phyloP scores from a whole-genome alignment of 495 filamentous ascomycete genomes.

The Oidiodendron maius region DNA sequence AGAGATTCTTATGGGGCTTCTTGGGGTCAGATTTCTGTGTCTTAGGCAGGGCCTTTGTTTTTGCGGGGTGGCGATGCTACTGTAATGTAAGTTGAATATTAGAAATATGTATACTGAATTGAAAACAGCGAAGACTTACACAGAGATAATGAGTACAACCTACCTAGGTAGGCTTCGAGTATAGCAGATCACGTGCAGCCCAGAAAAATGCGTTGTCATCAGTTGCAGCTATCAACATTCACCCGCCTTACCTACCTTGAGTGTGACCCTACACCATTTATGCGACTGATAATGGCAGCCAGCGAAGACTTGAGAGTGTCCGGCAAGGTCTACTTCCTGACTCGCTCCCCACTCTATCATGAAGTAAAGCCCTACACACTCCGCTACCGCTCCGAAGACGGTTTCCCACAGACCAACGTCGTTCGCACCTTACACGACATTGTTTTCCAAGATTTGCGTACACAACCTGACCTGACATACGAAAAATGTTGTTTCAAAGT shows the following conservation, averaged over 20 bases:
- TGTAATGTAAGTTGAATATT: not conserved
- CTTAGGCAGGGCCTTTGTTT: not conserved
- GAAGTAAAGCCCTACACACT: constrained; percentile 3
- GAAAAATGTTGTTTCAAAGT: not conserved
- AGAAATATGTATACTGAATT: not conserved
- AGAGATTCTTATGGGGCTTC: not conserved
- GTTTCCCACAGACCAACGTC: constrained; percentile 1
- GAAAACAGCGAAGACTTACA: not conserved
- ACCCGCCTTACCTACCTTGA: not conserved
- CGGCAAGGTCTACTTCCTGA: constrained; percentile 1
- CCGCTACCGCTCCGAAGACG: not conserved
- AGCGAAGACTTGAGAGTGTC: not conserved
- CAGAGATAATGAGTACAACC: not conserved
- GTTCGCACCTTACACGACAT: not conserved
- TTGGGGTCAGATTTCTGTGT: not conserved
- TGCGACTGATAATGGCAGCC: not conserved
- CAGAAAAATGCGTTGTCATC: not conserved
- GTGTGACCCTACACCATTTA: not conserved
- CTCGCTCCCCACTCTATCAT: not conserved
- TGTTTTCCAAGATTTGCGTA: not conserved
- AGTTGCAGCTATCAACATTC: not conserved
- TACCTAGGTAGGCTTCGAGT: not conserved
- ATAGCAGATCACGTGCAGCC: not conserved
- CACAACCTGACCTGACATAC: not conserved
- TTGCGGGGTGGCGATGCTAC: not conserved